Evolutionary conservation across 2,329 filamentous ascomycete genomes (phyloP).

Genomic region (Alternaria gaisen): DNA sequence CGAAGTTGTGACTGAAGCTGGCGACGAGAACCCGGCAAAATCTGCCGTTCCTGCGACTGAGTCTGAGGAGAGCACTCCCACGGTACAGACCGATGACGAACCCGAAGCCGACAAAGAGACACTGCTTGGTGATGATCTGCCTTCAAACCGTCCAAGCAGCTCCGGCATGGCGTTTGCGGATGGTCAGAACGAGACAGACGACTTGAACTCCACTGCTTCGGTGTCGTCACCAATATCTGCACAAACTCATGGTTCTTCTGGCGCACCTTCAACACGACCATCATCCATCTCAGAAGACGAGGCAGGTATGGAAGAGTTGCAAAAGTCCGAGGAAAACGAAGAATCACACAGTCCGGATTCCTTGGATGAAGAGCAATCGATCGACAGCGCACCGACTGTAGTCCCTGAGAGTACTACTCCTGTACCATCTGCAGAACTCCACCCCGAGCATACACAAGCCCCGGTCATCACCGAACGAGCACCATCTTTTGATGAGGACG

Average conservation of each 20-base stretch:
- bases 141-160: constrained; percentile 49
- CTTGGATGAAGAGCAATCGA: constrained; percentile 43
- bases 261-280: constrained; percentile 49
- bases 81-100: constrained; percentile 15
- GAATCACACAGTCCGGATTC: constrained; percentile 23
- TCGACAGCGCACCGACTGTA: constrained; percentile 47
- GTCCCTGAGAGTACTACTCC: constrained; percentile 43
- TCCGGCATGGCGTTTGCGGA: constrained; percentile 64
- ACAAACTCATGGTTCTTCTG: constrained; percentile 50
- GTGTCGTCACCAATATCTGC: constrained; percentile 51
- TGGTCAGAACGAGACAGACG: constrained; percentile 44
- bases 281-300: constrained; percentile 53
- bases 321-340: constrained; percentile 25
- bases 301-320: constrained; percentile 26
- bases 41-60: constrained; percentile 4
- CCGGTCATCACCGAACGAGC: constrained; percentile 13
- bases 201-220: constrained; percentile 46
- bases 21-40: not conserved
- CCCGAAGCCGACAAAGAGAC: constrained; percentile 21
- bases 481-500: constrained; percentile 21
- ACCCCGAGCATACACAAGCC: constrained; percentile 13
- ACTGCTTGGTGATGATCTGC: constrained; percentile 23
- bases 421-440: constrained; percentile 33
- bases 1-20: not conserved
- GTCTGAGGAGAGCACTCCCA: constrained; percentile 4